Base-by-base conservation (phyloP, 495 filamentous ascomycete species). In the Penicillium paxilli region DNA sequence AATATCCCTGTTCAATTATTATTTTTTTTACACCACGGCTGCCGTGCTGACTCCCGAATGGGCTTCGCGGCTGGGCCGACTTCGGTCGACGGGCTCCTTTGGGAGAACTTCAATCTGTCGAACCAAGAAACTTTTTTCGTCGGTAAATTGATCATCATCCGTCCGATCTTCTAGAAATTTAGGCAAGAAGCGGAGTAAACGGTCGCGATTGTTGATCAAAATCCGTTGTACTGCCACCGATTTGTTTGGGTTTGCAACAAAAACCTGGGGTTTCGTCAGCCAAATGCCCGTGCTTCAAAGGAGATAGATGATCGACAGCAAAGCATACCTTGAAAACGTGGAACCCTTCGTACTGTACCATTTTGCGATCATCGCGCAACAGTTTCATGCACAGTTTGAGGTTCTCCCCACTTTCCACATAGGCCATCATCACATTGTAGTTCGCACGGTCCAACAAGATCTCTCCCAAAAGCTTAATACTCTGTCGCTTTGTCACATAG, bases 281-380 rank as follows among this genome's bases (percentile, higher is more conserved):
- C n/a, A n/a, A n/a, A n/a, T 45, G 49, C 35, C 38, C 19, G 28
- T 44, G 11, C 45, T 24, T 30, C 6, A 8, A n/a, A 14, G 35
- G 16, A 4, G 26, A 28, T 28, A 11, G 11, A 16, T 38, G 35
- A 23, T 24, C 40, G 19, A 26, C 19, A 10, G 12, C 1, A 11
- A n/a, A 17, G 69, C 73, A 58, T 75, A 88, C 87, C 80, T 98
- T 98, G 78, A 98, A 98, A 30, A 98, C 93, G 70, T 99, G 95
- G 70, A 99, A 99, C 21, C 91, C 93, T 71, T 99, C 95, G 66
- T 98, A 99, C 66, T 97, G 92, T 46, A 99, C 94, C 90, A 98
- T 99, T 68, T 94, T 92, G 60, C 92, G 83, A 67, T 98, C 93
- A 70, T 97, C 93, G 44, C 89, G 83, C 49, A 99, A 74, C 47